Evolutionary conservation across 345 rosid genomes (phyloP), one percentile per base, ranked within the genome.

Genomic region (Populus euphratica): DNA sequence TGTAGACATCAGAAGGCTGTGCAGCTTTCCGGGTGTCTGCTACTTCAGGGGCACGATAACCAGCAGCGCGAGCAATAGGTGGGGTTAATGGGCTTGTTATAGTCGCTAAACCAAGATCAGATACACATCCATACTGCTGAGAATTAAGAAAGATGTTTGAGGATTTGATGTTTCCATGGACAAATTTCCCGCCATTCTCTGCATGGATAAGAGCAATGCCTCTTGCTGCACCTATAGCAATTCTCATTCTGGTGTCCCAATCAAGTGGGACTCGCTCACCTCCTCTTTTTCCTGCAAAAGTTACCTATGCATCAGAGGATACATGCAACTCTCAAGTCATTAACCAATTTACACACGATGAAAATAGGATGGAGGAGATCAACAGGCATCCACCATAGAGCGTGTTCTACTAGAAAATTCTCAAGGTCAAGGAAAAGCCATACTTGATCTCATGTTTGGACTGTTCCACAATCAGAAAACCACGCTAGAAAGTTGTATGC

Each of bases 31-130:
- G 82, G 10, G 98, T 92, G 84, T 96, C 98, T 1, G 93, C 85
- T 77, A 96, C 95, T 85, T 96, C 97, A 0, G 98, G 99, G 13
- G 98, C 97, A 8, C 94, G 90, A 79, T 91, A 94, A 75, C 99
- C 99, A 70, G 98, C 95, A 69, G 94, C 97, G 17, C 99, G 91
- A 14, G 97, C 87, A 43, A 94, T 82, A 1, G 96, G 93, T 39
- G 91, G 91, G 74, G 95, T 87, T 39, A 94, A 83, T 21, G 97
- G 68, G 73, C 88, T 87, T 90, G 90, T 96, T n/a, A 96, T 88
- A 2, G 96, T 81, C 9, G 97, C 86, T 31, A 93, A 86, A 9
- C 98, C 99, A 12, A 87, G 85, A 82, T 93, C 99, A 59, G 99
- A 89, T n/a, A 93, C 89, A 49, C 97, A 89, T 1, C 97, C 99